phyloP scores from a whole-genome alignment of 2,329 filamentous ascomycete genomes.

The Sodiomyces alkalinus region DNA sequence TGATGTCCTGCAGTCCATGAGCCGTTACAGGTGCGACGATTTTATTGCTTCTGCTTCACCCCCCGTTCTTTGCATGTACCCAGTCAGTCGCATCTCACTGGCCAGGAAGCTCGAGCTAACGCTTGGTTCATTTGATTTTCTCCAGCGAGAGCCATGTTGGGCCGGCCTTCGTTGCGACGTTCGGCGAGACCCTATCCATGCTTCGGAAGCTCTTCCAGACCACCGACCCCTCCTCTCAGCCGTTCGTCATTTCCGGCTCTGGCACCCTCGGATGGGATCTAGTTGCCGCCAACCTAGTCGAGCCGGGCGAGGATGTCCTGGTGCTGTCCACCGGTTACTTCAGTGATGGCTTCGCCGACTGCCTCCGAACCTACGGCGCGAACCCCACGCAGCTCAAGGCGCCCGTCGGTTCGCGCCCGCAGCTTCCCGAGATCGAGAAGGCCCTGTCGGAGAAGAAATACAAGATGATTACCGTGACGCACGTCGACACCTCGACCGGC shows the following conservation, averaged over 20 bases:
- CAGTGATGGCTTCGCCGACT: slow-evolving; percentile 85
- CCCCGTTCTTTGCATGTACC: background rate
- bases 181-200: slow-evolving; percentile 78
- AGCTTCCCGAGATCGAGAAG: slow-evolving; percentile 75
- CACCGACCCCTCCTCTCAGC: slow-evolving; percentile 65
- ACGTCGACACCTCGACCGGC: slow-evolving; percentile 94
- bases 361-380: slow-evolving; percentile 79
- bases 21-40: slow-evolving; percentile 65
- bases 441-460: slow-evolving; percentile 82
- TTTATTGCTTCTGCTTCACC: no score
- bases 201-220: slow-evolving; percentile 92
- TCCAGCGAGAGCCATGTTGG: slow-evolving; percentile 95
- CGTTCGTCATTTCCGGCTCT: slow-evolving; percentile 85
- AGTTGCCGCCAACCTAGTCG: slow-evolving; percentile 82
- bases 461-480: slow-evolving; percentile 88
- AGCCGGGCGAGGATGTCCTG: slow-evolving; percentile 78
- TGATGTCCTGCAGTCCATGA: slow-evolving; percentile 89
- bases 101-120: no score
- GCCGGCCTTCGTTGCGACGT: slow-evolving; percentile 73
- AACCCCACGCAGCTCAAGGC: slow-evolving; percentile 83
- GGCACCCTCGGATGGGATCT: slow-evolving; percentile 96
- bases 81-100: no score
- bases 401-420: slow-evolving; percentile 73
- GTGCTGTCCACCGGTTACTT: slow-evolving; percentile 97
- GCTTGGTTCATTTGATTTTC: no score